Conservation (phyloP, 2,329 filamentous ascomycete genomes). For the Trichoderma sp. region DNA sequence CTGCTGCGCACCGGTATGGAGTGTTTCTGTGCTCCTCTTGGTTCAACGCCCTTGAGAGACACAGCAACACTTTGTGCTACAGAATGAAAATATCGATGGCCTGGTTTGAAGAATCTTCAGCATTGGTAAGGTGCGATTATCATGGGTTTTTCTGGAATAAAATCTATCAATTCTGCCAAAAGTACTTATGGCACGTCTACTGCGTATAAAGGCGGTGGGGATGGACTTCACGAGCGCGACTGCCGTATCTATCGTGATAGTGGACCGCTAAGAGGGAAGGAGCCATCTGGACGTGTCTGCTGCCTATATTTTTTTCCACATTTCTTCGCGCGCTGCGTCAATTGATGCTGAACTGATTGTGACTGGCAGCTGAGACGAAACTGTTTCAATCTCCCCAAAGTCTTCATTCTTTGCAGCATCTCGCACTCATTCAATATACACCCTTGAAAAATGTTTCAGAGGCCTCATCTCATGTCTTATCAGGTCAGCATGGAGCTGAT, state of each 20-base stretch:
- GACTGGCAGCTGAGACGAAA: conserved; percentile 9
- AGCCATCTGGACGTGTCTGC: neutral
- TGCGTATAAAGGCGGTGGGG: conserved; percentile 12
- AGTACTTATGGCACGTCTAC: neutral
- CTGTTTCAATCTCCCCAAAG: neutral
- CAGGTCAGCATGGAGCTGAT: conserved; percentile 5
- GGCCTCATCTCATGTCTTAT: conserved; percentile 5
- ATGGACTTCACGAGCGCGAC: neutral
- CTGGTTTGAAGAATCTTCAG: neutral
- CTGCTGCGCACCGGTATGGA: neutral
- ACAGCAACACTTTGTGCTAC: neutral
- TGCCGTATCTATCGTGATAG: conserved; percentile 20
- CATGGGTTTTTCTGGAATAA: neutral
- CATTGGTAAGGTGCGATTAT: neutral
- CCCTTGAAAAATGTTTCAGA: conserved; percentile 6
- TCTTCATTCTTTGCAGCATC: neutral
- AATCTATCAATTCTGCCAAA: neutral
- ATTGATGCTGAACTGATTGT: neutral
- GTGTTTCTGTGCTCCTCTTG: conserved; percentile 24
- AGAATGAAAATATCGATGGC: neutral
- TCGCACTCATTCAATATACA: neutral
- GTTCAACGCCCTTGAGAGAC: neutral
- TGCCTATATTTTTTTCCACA: neutral
- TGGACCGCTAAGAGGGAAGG: neutral
- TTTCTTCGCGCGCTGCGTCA: neutral